Evolutionary conservation across 2,329 filamentous ascomycete genomes (phyloP), one percentile per base, ranked within the genome.

Genomic region (Pseudomassariella vexata): DNA sequence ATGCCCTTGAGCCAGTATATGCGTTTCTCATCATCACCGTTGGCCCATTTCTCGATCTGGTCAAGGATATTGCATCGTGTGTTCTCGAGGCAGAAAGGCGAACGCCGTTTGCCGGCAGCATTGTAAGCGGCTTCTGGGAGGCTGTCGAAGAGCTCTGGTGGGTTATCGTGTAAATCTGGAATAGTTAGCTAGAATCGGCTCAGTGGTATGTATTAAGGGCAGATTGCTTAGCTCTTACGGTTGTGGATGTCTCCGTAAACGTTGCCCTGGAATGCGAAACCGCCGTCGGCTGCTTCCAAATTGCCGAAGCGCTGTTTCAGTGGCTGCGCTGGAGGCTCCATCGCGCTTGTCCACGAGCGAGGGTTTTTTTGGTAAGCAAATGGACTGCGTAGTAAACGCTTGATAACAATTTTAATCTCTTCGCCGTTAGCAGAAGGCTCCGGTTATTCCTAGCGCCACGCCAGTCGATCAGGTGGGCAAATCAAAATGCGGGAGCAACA

Each of bases 1-100:
- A 28, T 19, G 16, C 27, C 27, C 16, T 19, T 28, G 15, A 19
- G 27, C 27, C 27, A 28, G 16, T 10, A n/a, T 9, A 28, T 18
- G 1, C 18, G 16, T 19, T 19, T 28, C 9, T 19, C 11, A n/a
- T 18, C 18, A 12, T 28, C 6, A 7, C 18, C 16, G 6, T 28
- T n/a, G n/a, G n/a, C n/a, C n/a, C n/a, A n/a, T n/a, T n/a, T n/a
- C n/a, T n/a, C n/a, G n/a, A n/a, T n/a, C n/a, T n/a, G n/a, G n/a
- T n/a, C n/a, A n/a, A n/a, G n/a, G n/a, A n/a, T n/a, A n/a, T n/a
- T n/a, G n/a, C n/a, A n/a, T n/a, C n/a, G n/a, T n/a, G n/a, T n/a
- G n/a, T n/a, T n/a, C n/a, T n/a, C n/a, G n/a, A n/a, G n/a, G n/a
- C n/a, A n/a, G n/a, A n/a, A n/a, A n/a, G n/a, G n/a, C n/a, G n/a